Conservation (phyloP, 1,284 basidiomycete genomes). For the Hortiboletus rubellus region DNA sequence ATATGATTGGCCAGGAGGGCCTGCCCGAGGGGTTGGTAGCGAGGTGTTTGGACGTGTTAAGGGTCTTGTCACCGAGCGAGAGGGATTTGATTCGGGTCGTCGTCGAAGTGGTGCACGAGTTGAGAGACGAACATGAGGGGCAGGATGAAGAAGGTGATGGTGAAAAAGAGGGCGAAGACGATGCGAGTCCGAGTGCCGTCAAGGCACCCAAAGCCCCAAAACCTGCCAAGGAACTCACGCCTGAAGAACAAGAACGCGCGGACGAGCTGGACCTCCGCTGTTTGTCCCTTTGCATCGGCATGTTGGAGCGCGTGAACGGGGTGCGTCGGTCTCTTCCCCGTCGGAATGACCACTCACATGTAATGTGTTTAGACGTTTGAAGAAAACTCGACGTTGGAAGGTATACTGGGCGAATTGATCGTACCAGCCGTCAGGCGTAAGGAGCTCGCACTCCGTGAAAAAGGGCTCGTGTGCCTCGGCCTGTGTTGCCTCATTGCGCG, state of each 20-base stretch:
- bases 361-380: constrained; percentile 67
- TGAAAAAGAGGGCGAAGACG: constrained; percentile 25
- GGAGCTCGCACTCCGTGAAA: constrained; percentile 81
- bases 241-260: constrained; percentile 57
- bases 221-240: constrained; percentile 48
- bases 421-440: constrained; percentile 90
- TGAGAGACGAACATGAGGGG: constrained; percentile 64
- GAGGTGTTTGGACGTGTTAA: constrained; percentile 83
- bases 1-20: constrained; percentile 83
- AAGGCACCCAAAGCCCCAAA: constrained; percentile 16
- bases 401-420: constrained; percentile 87
- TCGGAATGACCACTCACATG: neutral
- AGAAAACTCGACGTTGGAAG: constrained; percentile 92
- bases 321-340: constrained; percentile 46
- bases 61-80: constrained; percentile 83
- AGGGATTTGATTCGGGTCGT: constrained; percentile 91
- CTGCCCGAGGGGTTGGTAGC: constrained; percentile 82
- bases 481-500: constrained; percentile 90
- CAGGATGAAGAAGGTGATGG: constrained; percentile 29
- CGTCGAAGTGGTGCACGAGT: constrained; percentile 90
- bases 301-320: constrained; percentile 90
- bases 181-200: constrained; percentile 2
- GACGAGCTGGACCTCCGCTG: constrained; percentile 83
- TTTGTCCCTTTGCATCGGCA: constrained; percentile 84
- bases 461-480: constrained; percentile 84